Base-by-base conservation (phyloP, 78 protist species). In the Dictyostelium intermedium region DNA sequence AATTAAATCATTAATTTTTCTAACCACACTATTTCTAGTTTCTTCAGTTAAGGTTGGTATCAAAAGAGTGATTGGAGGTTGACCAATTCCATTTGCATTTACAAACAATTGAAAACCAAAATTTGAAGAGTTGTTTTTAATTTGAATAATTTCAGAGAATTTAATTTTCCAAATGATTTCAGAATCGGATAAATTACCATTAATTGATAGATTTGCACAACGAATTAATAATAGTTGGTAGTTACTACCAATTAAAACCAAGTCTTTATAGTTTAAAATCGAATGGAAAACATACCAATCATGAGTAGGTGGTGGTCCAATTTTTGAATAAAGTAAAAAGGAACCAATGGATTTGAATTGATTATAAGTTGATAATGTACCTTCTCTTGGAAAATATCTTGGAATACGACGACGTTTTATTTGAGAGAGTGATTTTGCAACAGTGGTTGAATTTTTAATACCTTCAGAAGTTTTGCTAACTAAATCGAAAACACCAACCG, bases 401-500 rank as follows among this genome's bases (percentile, higher is more conserved):
- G 96, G 96, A 20, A 60, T n/a, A 25, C 96, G 11, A 35, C 91
- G 82, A 30, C 96, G 10, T 60, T 69, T 56, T 11, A 69, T 89
- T 18, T 37, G 60, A 37, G 53, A 32, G 10, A 89, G n/a, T 32
- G 87, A 80, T 80, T 84, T 93, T 14, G 91, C 96, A 32, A 83
- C 82, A 2, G 96, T 27, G 13, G 96, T 84, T 13, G 91, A 85
- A 39, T 96, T 96, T 25, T 74, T 47, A 37, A 96, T 87, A 47
- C 96, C 98, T 70, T 97, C 97, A 1, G 97, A 39, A 14, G 97
- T 89, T 78, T 81, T 30, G 0, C 97, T 23, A 5, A 85, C 93
- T 13, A 97, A 43, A 41, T 97, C 97, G 45, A 97, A 74, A 32
- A 92, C 91, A 18, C 98, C 99, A 3, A 92, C 95, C 1, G 97